Percentiles rank a stretch among this genome's conserved stretches.
phyloP scores from a whole-genome alignment of 257 asterid species.

The Buddleja alternifolia region DNA sequence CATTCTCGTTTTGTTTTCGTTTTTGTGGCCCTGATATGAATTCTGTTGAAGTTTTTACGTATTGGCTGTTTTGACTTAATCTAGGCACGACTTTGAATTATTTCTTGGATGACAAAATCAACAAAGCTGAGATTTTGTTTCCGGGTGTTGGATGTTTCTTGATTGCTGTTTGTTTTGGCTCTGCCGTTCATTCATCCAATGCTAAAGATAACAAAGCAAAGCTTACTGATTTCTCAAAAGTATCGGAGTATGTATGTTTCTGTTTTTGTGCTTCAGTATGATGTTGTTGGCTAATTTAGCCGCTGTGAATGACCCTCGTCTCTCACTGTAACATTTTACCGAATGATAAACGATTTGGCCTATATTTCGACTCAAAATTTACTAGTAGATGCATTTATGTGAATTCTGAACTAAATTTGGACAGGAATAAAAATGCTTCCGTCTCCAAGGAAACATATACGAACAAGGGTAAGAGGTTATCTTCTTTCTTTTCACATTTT shows the following conservation, averaged over 20 bases:
- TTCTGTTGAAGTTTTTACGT: constrained; percentile 12
- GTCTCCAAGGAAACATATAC: constrained; percentile 33
- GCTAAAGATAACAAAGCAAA: constrained; percentile 73
- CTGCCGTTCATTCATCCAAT: constrained; percentile 84
- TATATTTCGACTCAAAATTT: neutral
- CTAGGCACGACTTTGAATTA: constrained; percentile 93
- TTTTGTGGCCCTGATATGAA: neutral
- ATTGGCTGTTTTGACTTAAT: neutral
- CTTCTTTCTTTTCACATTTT: neutral
- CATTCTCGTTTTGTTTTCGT: neutral
- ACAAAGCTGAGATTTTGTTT: constrained; percentile 89
- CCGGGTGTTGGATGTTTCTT: constrained; percentile 93
- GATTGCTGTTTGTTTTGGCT: constrained; percentile 88
- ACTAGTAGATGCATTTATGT: neutral
- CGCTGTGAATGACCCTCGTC: too few relatives aligned
- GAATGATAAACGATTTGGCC: too few relatives aligned
- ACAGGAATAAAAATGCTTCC: constrained; percentile 42
- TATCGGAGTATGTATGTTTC: constrained; percentile 39
- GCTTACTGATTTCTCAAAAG: constrained; percentile 48
- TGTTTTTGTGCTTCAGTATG: neutral
- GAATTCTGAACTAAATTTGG: constrained; percentile 18
- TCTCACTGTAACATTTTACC: too few relatives aligned
- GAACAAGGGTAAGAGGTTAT: constrained; percentile 33
- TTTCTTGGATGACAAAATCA: constrained; percentile 83
- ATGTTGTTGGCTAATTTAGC: too few relatives aligned